phyloP scores from a whole-genome alignment of 225 moss, liverwort and hornwort genomes.

The Physcomitrellopsis africana region DNA sequence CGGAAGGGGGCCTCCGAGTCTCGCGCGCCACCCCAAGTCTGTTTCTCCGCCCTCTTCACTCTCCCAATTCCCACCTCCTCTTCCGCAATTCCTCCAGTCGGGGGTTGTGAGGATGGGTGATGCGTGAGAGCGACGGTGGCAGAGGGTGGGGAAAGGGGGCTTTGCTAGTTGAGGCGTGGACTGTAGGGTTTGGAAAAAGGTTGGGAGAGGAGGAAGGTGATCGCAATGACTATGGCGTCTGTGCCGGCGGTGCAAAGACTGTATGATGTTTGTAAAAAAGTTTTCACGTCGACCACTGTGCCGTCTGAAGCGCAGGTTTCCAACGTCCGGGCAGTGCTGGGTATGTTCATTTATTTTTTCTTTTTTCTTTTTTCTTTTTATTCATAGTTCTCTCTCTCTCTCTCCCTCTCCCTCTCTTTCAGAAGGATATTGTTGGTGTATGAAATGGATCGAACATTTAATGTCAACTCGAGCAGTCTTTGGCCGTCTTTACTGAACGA shows the following conservation, averaged over 20 bases:
- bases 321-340: slow-evolving; percentile 71
- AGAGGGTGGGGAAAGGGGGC: background rate
- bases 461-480: background rate
- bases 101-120: background rate
- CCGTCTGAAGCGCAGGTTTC: slow-evolving; percentile 75
- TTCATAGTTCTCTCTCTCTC: no score
- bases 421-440: no score
- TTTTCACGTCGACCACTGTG: slow-evolving; percentile 66
- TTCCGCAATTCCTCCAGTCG: no score
- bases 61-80: no score
- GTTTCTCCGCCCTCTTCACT: no score
- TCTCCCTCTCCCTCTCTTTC: no score
- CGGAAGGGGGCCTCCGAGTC: no score
- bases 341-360: slow-evolving; percentile 28
- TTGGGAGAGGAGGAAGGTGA: background rate
- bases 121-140: background rate
- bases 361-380: no score
- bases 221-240: slow-evolving; percentile 49
- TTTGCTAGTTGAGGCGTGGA: background rate
- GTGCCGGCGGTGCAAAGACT: slow-evolving; percentile 79
- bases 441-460: background rate
- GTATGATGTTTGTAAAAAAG: slow-evolving; percentile 86
- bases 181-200: slow-evolving; percentile 29
- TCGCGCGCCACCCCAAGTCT: no score
- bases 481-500: background rate